These are phyloP conservation scores for Coniophora puteana DNA, from an alignment of 1,284 basidiomycete genomes.

Conservation along the genomic window DNA sequence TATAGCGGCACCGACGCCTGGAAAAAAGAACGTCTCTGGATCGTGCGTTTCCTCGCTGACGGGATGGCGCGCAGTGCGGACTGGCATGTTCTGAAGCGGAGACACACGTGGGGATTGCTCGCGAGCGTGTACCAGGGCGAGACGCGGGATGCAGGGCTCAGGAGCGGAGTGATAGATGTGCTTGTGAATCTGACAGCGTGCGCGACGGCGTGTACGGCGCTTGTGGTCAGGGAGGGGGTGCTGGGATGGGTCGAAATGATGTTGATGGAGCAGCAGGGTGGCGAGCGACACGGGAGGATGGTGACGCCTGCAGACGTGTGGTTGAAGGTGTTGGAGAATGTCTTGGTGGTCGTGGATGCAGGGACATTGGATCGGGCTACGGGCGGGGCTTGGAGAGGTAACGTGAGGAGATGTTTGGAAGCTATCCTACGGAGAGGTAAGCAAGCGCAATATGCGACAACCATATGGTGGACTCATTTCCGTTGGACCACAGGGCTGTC, in stretches of 20 bases:
- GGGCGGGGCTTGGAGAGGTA: constrained; percentile 52
- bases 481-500: constrained; percentile 20
- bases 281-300: too few species aligned
- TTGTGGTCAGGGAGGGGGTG: constrained; percentile 67
- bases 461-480: constrained; percentile 5
- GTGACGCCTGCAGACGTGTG: constrained; percentile 57
- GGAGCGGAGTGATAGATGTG: constrained; percentile 65
- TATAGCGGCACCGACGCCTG: constrained; percentile 78
- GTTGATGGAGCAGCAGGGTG: constrained; percentile 34
- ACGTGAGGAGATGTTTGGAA: constrained; percentile 48
- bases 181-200: constrained; percentile 70
- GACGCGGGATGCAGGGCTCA: constrained; percentile 47
- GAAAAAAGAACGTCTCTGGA: constrained; percentile 86
- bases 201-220: constrained; percentile 58
- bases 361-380: constrained; percentile 48
- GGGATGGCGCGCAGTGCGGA: constrained; percentile 73
- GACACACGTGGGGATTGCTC: constrained; percentile 87
- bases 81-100: constrained; percentile 76
- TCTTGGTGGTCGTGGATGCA: constrained; percentile 46
- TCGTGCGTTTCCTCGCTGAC: constrained; percentile 80
- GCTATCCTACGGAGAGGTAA: constrained; percentile 34
- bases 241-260: constrained; percentile 82
- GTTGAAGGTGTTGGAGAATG: constrained; percentile 69
- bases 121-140: constrained; percentile 76
- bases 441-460: constrained; percentile 20